These are phyloP conservation scores for Coemansia sp. DNA, from an alignment of 192 early-diverging fungal species.

Conservation along the genomic window DNA sequence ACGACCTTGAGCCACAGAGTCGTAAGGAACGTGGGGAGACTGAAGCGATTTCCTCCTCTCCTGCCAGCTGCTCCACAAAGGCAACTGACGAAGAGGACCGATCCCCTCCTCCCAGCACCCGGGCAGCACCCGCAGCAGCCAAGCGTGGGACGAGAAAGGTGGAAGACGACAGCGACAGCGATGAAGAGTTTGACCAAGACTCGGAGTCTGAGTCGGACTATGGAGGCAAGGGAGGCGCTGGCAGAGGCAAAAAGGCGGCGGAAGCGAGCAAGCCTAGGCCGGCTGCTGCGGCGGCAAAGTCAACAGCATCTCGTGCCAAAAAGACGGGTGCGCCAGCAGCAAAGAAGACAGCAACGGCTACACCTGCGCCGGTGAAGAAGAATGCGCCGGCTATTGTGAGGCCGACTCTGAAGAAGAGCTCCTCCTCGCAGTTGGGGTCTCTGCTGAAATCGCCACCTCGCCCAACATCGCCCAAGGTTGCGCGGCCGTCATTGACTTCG, in stretches of 20 bases:
- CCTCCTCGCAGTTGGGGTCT: slow-evolving; percentile 12
- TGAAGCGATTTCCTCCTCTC: background rate
- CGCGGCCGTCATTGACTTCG: slow-evolving; percentile 15
- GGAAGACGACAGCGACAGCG: background rate
- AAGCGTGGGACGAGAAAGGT: slow-evolving; percentile 6
- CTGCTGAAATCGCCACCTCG: slow-evolving; percentile 19
- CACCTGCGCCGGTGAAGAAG: background rate
- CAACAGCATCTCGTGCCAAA: background rate
- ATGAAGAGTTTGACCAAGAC: background rate
- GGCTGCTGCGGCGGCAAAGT: background rate
- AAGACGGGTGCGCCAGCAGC: background rate
- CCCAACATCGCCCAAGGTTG: background rate
- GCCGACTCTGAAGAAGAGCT: background rate
- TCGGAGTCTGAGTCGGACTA: slow-evolving; percentile 19
- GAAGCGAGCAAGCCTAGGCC: background rate
- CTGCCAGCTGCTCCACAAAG: background rate
- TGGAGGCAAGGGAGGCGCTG: background rate
- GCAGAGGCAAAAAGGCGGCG: background rate
- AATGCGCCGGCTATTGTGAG: background rate
- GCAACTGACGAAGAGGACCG: background rate
- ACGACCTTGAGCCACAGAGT: background rate
- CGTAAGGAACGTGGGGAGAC: background rate
- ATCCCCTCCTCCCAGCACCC: background rate
- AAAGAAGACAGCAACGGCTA: background rate
- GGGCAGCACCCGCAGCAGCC: background rate